Evolutionary conservation across 768 basidiomycete genomes (phyloP).

Genomic region (Dacryopinax spathularia): DNA sequence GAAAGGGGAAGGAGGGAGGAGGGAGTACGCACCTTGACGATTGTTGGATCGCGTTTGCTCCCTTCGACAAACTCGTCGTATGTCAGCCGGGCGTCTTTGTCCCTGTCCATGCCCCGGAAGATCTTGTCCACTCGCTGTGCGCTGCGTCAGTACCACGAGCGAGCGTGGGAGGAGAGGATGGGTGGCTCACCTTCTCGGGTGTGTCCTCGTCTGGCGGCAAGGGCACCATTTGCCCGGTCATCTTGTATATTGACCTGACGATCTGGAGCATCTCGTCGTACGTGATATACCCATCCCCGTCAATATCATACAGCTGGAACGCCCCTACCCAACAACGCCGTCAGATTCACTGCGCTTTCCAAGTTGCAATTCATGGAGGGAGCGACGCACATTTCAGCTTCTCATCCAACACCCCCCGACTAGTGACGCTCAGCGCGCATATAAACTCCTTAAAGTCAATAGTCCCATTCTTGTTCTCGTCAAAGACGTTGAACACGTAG

Average conservation of each 20-base stretch:
- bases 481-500: constrained; percentile 97
- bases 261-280: constrained; percentile 99
- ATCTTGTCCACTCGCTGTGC: constrained; percentile 93
- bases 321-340: constrained; percentile 53
- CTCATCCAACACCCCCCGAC: constrained; percentile 84
- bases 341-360: constrained; percentile 4
- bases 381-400: constrained; percentile 79
- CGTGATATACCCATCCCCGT: constrained; percentile 94
- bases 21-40: constrained; percentile 63
- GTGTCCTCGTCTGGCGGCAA: constrained; percentile 97
- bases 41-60: constrained; percentile 96
- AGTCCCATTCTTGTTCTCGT: constrained; percentile 85
- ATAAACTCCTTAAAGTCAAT: constrained; percentile 99
- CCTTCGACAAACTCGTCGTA: constrained; percentile 98
- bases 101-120: constrained; percentile 90
- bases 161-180: background rate
- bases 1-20: constrained; percentile 9
- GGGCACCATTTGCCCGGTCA: constrained; percentile 99
- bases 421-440: constrained; percentile 89
- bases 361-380: too few relatives aligned
- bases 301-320: constrained; percentile 97
- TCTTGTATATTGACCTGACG: constrained; percentile 96
- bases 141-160: background rate
- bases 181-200: constrained; percentile 72
- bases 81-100: constrained; percentile 85